Percentiles rank a stretch among this genome's conserved stretches.
phyloP scores from a whole-genome alignment of 495 filamentous ascomycete genomes.

The Eremomyces bilateralis region DNA sequence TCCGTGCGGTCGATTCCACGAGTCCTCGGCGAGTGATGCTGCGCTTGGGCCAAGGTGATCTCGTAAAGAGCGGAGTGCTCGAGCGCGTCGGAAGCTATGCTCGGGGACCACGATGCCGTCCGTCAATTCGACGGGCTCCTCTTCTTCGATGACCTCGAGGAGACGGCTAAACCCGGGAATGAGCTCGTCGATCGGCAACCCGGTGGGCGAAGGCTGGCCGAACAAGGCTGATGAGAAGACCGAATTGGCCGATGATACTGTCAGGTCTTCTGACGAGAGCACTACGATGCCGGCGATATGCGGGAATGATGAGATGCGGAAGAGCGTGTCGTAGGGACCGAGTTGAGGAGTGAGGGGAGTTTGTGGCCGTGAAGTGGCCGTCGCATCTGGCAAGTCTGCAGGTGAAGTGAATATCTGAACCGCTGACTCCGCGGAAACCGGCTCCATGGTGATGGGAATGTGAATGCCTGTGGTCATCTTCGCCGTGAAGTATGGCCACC shows the following conservation, averaged over 20 bases:
- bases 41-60: constrained; percentile 61
- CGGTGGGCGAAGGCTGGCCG: constrained; percentile 64
- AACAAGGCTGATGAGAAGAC: constrained; percentile 86
- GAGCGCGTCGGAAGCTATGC: constrained; percentile 78
- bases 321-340: too few species aligned
- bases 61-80: constrained; percentile 58
- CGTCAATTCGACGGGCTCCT: constrained; percentile 58
- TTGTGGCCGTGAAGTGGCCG: too few species aligned
- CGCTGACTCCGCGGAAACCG: constrained; percentile 33
- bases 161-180: constrained; percentile 77
- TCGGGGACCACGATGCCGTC: constrained; percentile 97
- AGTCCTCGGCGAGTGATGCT: too few species aligned
- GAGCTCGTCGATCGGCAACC: constrained; percentile 52
- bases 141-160: constrained; percentile 56
- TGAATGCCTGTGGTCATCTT: constrained; percentile 47
- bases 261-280: constrained; percentile 47
- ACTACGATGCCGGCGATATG: constrained; percentile 96
- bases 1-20: constrained; percentile 61
- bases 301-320: constrained; percentile 79
- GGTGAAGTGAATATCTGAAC: too few species aligned
- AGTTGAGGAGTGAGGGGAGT: too few species aligned
- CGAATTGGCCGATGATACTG: constrained; percentile 78
- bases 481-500: constrained; percentile 61
- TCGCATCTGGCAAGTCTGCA: too few species aligned
- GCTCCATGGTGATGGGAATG: constrained; percentile 58